Evolutionary conservation across 768 basidiomycete species (phyloP), one percentile per base, ranked within the genome.

Genomic region (Hirschioporus abietinus): DNA sequence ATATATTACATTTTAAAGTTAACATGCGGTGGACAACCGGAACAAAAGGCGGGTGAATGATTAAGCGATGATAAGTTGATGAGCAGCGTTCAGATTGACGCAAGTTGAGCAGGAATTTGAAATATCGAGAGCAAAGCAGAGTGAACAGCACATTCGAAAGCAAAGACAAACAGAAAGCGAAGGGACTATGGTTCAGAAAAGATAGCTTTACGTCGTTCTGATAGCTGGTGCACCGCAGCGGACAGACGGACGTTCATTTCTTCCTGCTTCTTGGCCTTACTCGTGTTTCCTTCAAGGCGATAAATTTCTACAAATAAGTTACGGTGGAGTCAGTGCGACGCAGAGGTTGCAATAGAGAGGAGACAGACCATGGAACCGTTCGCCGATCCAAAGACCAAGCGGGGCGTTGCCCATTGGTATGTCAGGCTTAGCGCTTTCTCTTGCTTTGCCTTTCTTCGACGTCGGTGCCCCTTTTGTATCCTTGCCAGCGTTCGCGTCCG

Each of bases 361-460:
- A 8, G 63, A 79, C 83, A 61, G 59, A 90, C 90, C 90, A 62
- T 87, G 76, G 69, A 85, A 83, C 59, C 89, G 80, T 71, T 92
- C 86, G 7, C 90, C 90, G 12, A 88, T 84, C 91, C 91, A 92
- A 63, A 90, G 72, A 24, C 90, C 78, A 72, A 91, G 72, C 36
- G 84, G 83, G 2, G 83, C 88, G 66, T 90, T 91, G 5, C 90
- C 90, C 72, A 24, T 69, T 69, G 9, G 66, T 64, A 30, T 66
- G 10, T 62, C 64, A 58, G 58, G 67, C 68, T 42, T 42, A 36
- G 66, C 65, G 57, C 27, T 60, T 9, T 42, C 65, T 6, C 64
- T 64, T 27, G 36, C 66, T 68, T 60, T 70, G 67, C 60, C 61
- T 61, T 12, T 61, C 42, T 15, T 52, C 2, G 42, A 52, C 42